Evolutionary conservation across 148 eudicot genomes (phyloP), one percentile per base, ranked within the genome.

Genomic region (Drosera capensis): DNA sequence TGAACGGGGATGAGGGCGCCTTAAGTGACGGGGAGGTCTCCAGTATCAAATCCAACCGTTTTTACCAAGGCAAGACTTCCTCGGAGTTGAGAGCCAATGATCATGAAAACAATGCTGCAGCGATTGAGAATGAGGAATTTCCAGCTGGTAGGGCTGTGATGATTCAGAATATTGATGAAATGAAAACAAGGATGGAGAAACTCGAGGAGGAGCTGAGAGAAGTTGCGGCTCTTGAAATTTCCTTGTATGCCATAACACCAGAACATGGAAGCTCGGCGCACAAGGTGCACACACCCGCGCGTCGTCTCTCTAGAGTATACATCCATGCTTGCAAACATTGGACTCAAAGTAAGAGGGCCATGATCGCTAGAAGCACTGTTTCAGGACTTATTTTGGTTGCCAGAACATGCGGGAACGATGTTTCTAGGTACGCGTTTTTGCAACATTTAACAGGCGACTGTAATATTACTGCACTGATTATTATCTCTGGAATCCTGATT

Each of bases 201-300:
- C 73, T 86, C 30, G 88, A 86, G 47, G 81, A 71, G 42, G 96
- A 86, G 66, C 65, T 86, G 7, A 77, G 88, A 48, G 88, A 76
- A 68, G 96, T 82, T 46, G 96, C 96, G 39, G 85, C 94, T 56
- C 76, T 86, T 40, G 96, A 86, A 72, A 56, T 82, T 25, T 69
- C 88, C 0, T 76, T 86, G 2, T 86, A 86, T 56, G 75, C 96
- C 48, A 71, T 82, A 43, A 64, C 77, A 42, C 78, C 94, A 8
- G 88, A 82, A 68, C 96, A 86, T 68, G 88, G 82, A n/a, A 76
- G 82, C 46, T 86, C 96, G 3, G 78, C 85, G 34, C 82, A 86
- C 59, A 82, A 82, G 64, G 80, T 82, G 50, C 96, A 86, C 63
- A 72, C 85, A 26, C 96, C 96, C 51, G 94, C 96, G 48, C 63